Conservation (phyloP, 345 rosid genomes). For the Eucalyptus pauciflora region DNA sequence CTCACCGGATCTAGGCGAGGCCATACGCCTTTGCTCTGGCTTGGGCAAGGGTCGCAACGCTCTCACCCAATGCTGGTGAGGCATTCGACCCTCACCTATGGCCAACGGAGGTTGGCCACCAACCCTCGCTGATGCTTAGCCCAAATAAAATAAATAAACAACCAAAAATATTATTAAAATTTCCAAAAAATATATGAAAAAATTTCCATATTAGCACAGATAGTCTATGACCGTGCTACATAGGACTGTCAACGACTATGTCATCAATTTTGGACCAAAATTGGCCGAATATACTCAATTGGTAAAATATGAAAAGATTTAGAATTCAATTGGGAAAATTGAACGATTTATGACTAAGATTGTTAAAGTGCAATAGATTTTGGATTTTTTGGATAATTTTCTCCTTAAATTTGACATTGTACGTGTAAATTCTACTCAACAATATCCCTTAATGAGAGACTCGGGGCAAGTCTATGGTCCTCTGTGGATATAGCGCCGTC, state of each 20-base stretch:
- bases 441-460: not conserved
- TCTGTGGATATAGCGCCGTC: not conserved
- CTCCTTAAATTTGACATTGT: fast-evolving
- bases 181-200: no score
- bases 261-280: not conserved
- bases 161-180: no score
- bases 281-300: no score
- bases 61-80: no score
- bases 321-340: no score
- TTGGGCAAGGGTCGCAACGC: not conserved
- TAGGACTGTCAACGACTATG: fast-evolving
- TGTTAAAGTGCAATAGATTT: not conserved
- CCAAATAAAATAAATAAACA: no score
- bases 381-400: no score
- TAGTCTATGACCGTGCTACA: not conserved
- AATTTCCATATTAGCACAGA: no score
- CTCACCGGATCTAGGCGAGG: not conserved
- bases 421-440: not conserved
- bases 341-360: no score
- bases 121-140: fast-evolving
- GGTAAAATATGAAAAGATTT: not conserved
- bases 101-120: no score
- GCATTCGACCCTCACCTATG: no score
- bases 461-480: not conserved
- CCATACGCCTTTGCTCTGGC: fast-evolving